phyloP scores from a whole-genome alignment of 2,329 filamentous ascomycete genomes.

The Didymella segeticola region DNA sequence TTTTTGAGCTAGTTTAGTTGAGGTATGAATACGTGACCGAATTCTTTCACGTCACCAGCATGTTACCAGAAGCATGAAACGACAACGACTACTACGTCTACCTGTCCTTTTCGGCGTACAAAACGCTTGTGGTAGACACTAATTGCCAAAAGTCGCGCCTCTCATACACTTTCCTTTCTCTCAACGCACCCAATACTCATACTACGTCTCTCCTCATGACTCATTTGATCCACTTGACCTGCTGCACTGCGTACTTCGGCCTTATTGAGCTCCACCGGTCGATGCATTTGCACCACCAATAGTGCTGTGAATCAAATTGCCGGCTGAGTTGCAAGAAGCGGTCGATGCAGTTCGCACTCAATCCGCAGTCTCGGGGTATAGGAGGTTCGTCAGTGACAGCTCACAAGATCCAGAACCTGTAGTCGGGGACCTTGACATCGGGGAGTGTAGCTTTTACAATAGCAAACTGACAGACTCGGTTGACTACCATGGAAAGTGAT shows the following conservation, averaged over 20 bases:
- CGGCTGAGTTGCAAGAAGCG: conserved; percentile 48
- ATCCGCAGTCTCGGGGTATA: conserved; percentile 61
- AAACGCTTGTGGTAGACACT: too few relatives aligned
- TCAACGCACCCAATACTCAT: conserved; percentile 30
- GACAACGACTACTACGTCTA: too few relatives aligned
- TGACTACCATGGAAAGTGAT: conserved; percentile 42
- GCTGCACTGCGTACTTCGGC: conserved; percentile 51
- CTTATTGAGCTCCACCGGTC: conserved; percentile 58
- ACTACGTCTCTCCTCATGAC: conserved; percentile 15
- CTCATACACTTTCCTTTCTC: conserved; percentile 34
- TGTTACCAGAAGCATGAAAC: too few relatives aligned
- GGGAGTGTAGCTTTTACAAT: conserved; percentile 45
- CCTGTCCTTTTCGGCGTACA: too few relatives aligned
- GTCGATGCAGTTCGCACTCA: conserved; percentile 59
- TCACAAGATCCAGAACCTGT: conserved; percentile 63
- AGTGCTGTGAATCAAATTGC: conserved; percentile 56
- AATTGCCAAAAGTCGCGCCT: neutral
- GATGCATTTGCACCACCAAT: conserved; percentile 54
- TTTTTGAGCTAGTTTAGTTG: too few relatives aligned
- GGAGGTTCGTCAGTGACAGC: conserved; percentile 60
- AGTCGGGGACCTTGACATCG: conserved; percentile 54
- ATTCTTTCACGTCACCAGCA: too few relatives aligned
- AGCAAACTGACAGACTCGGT: conserved; percentile 45
- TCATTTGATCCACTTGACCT: conserved; percentile 15
- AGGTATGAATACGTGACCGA: too few relatives aligned